A percentile compares a stretch with the other conserved stretches of the same genome.
phyloP scores from a whole-genome alignment of 139 green algal genomes.

The Closterium sp. region DNA sequence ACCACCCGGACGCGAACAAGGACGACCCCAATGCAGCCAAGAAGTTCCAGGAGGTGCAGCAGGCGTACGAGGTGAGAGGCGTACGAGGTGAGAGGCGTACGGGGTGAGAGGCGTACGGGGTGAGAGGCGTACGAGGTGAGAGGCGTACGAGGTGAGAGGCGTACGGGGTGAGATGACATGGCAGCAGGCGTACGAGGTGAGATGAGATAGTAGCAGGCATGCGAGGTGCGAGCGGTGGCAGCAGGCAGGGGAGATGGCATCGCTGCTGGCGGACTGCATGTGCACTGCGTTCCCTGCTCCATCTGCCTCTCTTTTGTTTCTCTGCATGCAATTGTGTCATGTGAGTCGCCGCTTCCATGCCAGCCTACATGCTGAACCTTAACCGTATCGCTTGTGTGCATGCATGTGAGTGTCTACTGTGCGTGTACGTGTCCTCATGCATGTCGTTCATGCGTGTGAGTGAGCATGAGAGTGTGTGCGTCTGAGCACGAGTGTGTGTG shows the following conservation, averaged over 20 bases:
- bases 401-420: not conserved
- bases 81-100: constrained; percentile 51
- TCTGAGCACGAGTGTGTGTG: not conserved
- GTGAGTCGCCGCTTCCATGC: not conserved
- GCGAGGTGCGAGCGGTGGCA: not conserved
- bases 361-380: not conserved
- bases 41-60: constrained; percentile 56
- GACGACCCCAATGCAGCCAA: constrained; percentile 48
- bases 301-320: not conserved
- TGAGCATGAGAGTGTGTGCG: not conserved
- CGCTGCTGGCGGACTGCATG: not conserved
- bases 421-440: not conserved
- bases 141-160: constrained; percentile 51
- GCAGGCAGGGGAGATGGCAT: not conserved
- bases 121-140: constrained; percentile 50
- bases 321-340: not conserved
- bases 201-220: no score
- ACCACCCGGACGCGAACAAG: constrained; percentile 57
- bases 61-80: constrained; percentile 52
- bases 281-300: not conserved
- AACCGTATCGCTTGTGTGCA: not conserved
- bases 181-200: constrained; percentile 50
- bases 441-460: not conserved
- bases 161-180: no score
- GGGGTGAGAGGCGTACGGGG: constrained; percentile 48